Conservation (phyloP, 805 yeast genomes). For the Middelhovenomyces tepae region DNA sequence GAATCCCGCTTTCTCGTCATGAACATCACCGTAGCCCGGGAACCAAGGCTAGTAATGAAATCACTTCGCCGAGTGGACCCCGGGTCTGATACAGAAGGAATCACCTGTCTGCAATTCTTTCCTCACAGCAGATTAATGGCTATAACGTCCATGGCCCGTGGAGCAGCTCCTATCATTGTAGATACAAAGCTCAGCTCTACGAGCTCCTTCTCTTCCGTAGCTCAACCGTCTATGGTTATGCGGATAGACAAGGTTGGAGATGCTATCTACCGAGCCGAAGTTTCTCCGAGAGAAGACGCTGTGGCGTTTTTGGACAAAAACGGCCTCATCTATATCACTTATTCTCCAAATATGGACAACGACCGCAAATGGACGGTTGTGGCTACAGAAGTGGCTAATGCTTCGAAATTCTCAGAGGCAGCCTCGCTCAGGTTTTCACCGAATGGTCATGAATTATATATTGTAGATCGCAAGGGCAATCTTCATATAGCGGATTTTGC, state of each 20-base stretch:
- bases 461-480: conserved; percentile 74
- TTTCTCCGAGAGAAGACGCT: conserved; percentile 82
- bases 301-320: conserved; percentile 71
- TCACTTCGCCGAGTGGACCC: conserved; percentile 52
- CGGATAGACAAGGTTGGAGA: conserved; percentile 76
- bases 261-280: conserved; percentile 59
- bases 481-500: conserved; percentile 79
- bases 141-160: conserved; percentile 48
- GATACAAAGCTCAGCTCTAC: conserved; percentile 43
- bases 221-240: conserved; percentile 52
- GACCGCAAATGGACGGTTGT: conserved; percentile 56
- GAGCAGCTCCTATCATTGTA: conserved; percentile 57
- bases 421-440: conserved; percentile 69
- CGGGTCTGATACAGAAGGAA: conserved; percentile 76
- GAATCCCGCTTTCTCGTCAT: conserved; percentile 77
- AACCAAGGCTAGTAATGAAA: conserved; percentile 61
- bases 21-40: conserved; percentile 50
- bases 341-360: conserved; percentile 45
- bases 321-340: conserved; percentile 65
- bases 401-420: conserved; percentile 62
- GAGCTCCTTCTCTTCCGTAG: conserved; percentile 28
- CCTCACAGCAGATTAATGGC: conserved; percentile 50
- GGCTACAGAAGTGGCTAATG: conserved; percentile 64
- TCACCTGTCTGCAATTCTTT: conserved; percentile 69
- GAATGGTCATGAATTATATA: conserved; percentile 71